Conservation (phyloP, 2,329 filamentous ascomycete species). For the Epichloe baconii region DNA sequence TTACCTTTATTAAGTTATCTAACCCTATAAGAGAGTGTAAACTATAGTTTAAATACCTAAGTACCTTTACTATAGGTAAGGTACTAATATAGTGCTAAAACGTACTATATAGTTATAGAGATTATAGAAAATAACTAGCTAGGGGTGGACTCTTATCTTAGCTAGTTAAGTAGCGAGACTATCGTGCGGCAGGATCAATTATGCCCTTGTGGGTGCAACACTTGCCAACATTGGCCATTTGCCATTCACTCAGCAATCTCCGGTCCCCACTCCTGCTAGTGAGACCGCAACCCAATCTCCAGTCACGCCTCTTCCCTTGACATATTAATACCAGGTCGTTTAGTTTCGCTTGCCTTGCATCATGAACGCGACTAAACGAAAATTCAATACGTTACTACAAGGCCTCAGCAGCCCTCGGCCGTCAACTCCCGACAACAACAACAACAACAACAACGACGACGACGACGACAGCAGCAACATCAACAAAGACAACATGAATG, state of each 20-base stretch:
- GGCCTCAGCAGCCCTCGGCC: constrained; percentile 38
- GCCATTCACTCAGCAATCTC: neutral
- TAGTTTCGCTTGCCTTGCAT: constrained; percentile 7
- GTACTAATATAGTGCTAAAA: too few species aligned
- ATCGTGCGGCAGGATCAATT: too few species aligned
- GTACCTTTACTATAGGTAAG: too few species aligned
- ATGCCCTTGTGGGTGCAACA: too few species aligned
- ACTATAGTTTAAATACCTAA: too few species aligned
- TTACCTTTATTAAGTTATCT: too few species aligned
- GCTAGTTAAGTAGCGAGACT: too few species aligned
- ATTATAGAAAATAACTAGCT: too few species aligned
- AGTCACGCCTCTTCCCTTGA: neutral
- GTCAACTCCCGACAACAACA: constrained; percentile 5
- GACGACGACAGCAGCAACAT: too few species aligned
- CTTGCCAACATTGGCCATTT: neutral
- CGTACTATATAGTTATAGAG: too few species aligned
- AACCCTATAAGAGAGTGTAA: too few species aligned
- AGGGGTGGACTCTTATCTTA: too few species aligned
- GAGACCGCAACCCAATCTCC: neutral
- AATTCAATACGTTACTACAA: constrained; percentile 66
- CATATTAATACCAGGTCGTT: neutral
- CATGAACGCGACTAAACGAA: constrained; percentile 71
- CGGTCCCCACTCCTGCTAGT: constrained; percentile 1
- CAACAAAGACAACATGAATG: constrained; percentile 10
- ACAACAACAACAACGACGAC: neutral